These are phyloP conservation scores for Prosopis cineraria DNA, from an alignment of 306 rosid species.

Conservation along the genomic window DNA sequence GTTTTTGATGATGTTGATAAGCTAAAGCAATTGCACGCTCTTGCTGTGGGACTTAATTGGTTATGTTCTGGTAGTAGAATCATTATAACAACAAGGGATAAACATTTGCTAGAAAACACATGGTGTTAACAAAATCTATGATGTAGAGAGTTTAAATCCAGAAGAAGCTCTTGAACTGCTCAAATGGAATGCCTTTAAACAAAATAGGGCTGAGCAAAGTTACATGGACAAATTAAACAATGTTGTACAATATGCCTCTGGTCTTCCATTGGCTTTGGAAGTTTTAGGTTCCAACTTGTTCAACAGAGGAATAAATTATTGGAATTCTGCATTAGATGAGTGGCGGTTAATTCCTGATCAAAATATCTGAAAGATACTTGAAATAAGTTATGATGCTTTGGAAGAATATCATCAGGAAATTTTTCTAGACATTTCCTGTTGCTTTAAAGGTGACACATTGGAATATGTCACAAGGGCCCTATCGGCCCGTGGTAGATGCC, in stretches of 20 bases:
- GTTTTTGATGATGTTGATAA: not conserved
- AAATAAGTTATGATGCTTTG: not conserved
- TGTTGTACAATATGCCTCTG: not conserved
- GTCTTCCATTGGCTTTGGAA: no score
- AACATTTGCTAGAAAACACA: not conserved
- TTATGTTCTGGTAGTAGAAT: not conserved
- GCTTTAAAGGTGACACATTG: not conserved
- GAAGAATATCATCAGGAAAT: not conserved
- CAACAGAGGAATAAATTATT: not conserved
- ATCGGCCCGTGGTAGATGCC: not conserved
- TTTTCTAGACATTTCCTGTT: not conserved
- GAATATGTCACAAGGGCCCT: not conserved
- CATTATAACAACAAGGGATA: not conserved
- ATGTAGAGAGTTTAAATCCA: not conserved
- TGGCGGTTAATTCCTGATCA: not conserved
- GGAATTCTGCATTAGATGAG: not conserved
- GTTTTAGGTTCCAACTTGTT: not conserved
- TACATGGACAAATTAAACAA: not conserved
- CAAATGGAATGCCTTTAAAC: not conserved
- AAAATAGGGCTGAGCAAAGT: slow-evolving; percentile 22
- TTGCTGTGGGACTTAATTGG: not conserved
- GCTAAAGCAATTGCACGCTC: not conserved
- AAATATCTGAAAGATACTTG: not conserved
- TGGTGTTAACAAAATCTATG: not conserved
- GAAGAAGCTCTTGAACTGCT: slow-evolving; percentile 10